Evolutionary conservation across 2,329 filamentous ascomycete genomes (phyloP).

Genomic region (Ophiostoma populinum): DNA sequence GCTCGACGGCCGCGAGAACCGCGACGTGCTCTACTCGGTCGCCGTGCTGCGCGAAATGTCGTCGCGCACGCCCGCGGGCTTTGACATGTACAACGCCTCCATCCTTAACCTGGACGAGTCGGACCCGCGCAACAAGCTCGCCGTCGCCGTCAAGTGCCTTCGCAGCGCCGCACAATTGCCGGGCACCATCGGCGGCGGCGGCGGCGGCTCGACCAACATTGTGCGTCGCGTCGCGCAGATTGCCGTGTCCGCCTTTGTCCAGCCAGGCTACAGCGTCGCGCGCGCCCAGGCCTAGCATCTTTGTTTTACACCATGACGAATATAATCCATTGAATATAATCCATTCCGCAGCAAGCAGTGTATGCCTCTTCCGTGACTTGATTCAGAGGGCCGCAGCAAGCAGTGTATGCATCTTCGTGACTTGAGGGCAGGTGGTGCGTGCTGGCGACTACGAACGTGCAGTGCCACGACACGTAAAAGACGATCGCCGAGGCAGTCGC

Average conservation of each 20-base stretch:
- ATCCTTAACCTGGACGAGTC: slow-evolving; percentile 35
- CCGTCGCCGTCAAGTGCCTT: slow-evolving; percentile 53
- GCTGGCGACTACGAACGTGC: too few relatives aligned
- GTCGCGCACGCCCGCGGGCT: slow-evolving; percentile 33
- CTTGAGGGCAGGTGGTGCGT: too few relatives aligned
- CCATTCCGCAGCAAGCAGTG: neutral
- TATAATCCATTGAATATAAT: neutral
- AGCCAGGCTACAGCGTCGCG: slow-evolving; percentile 30
- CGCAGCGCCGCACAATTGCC: slow-evolving; percentile 41
- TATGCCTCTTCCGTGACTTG: too few relatives aligned
- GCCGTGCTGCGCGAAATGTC: slow-evolving; percentile 63
- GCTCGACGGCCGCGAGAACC: slow-evolving; percentile 66
- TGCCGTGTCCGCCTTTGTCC: slow-evolving; percentile 41
- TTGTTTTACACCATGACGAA: neutral
- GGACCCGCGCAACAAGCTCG: slow-evolving; percentile 47
- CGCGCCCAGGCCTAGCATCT: neutral
- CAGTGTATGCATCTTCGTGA: too few relatives aligned
- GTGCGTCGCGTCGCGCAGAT: slow-evolving; percentile 54
- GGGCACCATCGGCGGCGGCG: neutral
- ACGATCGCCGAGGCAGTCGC: too few relatives aligned
- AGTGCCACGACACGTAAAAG: too few relatives aligned
- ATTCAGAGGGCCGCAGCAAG: too few relatives aligned
- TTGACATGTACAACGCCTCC: slow-evolving; percentile 31
- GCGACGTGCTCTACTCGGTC: slow-evolving; percentile 81
- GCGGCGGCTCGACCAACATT: slow-evolving; percentile 58